Evolutionary conservation across 1,284 basidiomycete genomes (phyloP).

Genomic region (Malassezia japonica): DNA sequence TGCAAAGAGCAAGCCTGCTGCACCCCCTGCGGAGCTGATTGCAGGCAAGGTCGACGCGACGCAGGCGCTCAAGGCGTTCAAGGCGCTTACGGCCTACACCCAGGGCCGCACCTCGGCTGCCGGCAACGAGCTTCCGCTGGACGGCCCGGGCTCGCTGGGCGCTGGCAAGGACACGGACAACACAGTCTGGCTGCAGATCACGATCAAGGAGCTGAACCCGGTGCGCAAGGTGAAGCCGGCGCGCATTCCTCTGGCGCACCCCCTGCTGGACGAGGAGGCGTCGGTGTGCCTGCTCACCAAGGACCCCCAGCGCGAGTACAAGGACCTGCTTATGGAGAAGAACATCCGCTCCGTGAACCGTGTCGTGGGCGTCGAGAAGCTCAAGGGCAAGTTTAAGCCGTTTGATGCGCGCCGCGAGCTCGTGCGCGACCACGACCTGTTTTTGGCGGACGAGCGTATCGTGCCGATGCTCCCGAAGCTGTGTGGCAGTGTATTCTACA

Average conservation of each 20-base stretch:
- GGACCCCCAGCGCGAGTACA: constrained; percentile 90
- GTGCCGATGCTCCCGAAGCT: constrained; percentile 75
- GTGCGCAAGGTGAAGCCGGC: constrained; percentile 34
- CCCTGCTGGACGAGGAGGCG: constrained; percentile 68
- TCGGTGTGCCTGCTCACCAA: constrained; percentile 83
- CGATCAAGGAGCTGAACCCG: constrained; percentile 28
- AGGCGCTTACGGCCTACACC: constrained; percentile 31
- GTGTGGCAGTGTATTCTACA: constrained; percentile 81
- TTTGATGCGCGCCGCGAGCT: constrained; percentile 79
- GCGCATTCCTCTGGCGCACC: constrained; percentile 61
- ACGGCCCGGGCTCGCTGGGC: constrained; percentile 19
- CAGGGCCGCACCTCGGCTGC: constrained; percentile 5
- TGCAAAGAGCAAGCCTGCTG: too few species aligned
- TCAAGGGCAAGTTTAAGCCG: constrained; percentile 51
- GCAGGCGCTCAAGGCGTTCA: constrained; percentile 37
- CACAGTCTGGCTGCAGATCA: constrained; percentile 33
- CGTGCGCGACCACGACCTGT: constrained; percentile 78
- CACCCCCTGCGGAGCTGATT: background rate
- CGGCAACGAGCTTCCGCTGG: constrained; percentile 28
- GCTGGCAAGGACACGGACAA: constrained; percentile 25
- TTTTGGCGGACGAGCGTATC: constrained; percentile 83
- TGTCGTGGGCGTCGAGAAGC: constrained; percentile 67
- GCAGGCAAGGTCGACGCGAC: constrained; percentile 23
- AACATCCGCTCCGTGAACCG: constrained; percentile 78
- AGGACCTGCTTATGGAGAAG: constrained; percentile 70